A percentile compares a stretch with the other conserved stretches of the same genome.
Conservation (phyloP, 768 basidiomycete genomes). For the Coprinopsis strossmayeri region DNA sequence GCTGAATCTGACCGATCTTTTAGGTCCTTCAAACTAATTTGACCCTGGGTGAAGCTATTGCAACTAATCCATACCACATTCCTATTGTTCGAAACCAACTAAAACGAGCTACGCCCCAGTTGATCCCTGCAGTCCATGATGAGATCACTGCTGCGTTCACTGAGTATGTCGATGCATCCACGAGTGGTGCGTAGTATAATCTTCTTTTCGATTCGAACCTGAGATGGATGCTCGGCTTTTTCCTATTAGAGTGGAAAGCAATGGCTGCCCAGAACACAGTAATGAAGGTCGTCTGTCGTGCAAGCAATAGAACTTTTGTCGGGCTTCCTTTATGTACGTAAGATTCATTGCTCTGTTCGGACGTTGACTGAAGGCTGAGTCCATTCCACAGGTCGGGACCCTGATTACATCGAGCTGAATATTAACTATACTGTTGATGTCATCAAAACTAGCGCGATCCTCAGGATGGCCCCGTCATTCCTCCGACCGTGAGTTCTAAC, state of each 20-base stretch:
- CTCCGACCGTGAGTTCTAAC: slow-evolving; percentile 39
- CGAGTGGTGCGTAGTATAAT: not conserved
- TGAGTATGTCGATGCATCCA: slow-evolving; percentile 1
- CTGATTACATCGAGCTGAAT: slow-evolving; percentile 25
- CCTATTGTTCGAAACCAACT: slow-evolving; percentile 15
- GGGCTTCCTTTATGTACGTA: slow-evolving; percentile 12
- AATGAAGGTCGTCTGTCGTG: slow-evolving; percentile 30
- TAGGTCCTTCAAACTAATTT: not conserved
- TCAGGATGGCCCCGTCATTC: slow-evolving; percentile 29
- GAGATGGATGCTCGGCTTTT: too few species aligned
- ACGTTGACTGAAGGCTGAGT: not conserved
- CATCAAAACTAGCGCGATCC: slow-evolving; percentile 18
- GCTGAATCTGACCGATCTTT: too few species aligned
- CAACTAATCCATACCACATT: slow-evolving; percentile 15
- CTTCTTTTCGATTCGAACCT: not conserved
- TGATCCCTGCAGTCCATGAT: slow-evolving; percentile 9
- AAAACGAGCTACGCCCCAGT: slow-evolving; percentile 7
- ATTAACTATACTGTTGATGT: slow-evolving; percentile 27
- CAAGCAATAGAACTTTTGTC: slow-evolving; percentile 35
- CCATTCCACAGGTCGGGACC: slow-evolving; percentile 23
- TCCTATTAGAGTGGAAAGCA: slow-evolving; percentile 29
- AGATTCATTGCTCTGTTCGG: not conserved
- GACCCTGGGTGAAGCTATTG: slow-evolving; percentile 12
- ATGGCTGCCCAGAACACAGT: slow-evolving; percentile 21
- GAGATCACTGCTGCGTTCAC: not conserved